Percentiles rank a stretch among this genome's conserved stretches.
phyloP scores from a whole-genome alignment of 176 grass and related monocot species.

The Eragrostis curvula region DNA sequence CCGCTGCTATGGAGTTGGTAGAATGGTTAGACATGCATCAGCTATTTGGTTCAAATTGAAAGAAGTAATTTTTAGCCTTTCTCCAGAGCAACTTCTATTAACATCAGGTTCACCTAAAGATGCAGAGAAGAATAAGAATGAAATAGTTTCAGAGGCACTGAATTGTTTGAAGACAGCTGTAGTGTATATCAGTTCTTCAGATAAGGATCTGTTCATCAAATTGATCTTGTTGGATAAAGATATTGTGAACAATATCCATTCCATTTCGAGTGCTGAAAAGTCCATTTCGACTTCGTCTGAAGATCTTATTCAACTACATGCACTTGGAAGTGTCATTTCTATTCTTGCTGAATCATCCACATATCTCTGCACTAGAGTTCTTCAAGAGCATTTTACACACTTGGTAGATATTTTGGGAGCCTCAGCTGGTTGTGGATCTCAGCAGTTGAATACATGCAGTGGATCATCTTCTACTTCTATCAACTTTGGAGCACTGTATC shows the following conservation, averaged over 20 bases:
- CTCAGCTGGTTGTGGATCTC: slow-evolving; percentile 41
- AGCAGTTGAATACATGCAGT: slow-evolving; percentile 36
- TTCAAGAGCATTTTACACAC: slow-evolving; percentile 73
- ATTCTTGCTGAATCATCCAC: slow-evolving; percentile 66
- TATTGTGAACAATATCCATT: slow-evolving; percentile 63
- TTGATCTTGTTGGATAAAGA: slow-evolving; percentile 83
- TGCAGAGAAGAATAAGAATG: slow-evolving; percentile 56
- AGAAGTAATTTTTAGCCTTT: slow-evolving; percentile 76
- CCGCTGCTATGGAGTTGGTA: slow-evolving; percentile 75
- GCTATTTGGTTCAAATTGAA: slow-evolving; percentile 82
- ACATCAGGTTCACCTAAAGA: slow-evolving; percentile 48
- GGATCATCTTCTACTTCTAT: slow-evolving; percentile 38
- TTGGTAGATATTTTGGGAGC: slow-evolving; percentile 72
- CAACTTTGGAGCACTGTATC: slow-evolving; percentile 81
- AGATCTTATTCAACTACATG: slow-evolving; percentile 55
- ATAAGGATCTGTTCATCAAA: slow-evolving; percentile 74
- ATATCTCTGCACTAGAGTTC: slow-evolving; percentile 75
- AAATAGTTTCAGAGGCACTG: slow-evolving; percentile 78
- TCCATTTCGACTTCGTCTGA: slow-evolving; percentile 42
- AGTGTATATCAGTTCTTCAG: slow-evolving; percentile 52
- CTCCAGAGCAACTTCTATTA: slow-evolving; percentile 46
- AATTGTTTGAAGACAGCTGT: slow-evolving; percentile 76
- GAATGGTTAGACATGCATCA: slow-evolving; percentile 71
- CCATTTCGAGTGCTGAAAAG: slow-evolving; percentile 48
- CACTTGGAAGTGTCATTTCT: slow-evolving; percentile 75